Percentiles rank a stretch among this genome's conserved stretches.
These are phyloP conservation scores for Fusarium marasasianum DNA, from an alignment of 2,329 filamentous ascomycete species.

Conservation along the genomic window DNA sequence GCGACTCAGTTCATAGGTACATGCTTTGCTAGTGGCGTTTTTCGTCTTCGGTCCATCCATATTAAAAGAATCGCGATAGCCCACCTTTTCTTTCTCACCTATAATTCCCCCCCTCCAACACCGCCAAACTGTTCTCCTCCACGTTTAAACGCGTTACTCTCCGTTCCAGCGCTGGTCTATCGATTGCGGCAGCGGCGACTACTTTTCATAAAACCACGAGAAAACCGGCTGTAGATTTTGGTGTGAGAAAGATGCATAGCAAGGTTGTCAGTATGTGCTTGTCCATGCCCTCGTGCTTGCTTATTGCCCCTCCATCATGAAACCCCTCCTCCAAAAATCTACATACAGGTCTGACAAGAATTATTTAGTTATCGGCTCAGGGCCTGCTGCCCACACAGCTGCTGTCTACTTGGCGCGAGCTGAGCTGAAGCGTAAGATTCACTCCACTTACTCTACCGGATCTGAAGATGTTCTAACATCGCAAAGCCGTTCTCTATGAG, in stretches of 20 bases:
- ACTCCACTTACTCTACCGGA: background rate
- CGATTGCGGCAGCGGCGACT: slow-evolving; percentile 74
- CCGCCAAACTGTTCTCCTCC: slow-evolving; percentile 93
- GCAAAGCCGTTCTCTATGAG: slow-evolving; percentile 86
- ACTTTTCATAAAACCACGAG: slow-evolving; percentile 65
- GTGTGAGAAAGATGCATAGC: slow-evolving; percentile 80
- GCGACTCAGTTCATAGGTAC: background rate
- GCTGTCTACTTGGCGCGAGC: slow-evolving; percentile 96
- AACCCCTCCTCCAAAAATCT: background rate
- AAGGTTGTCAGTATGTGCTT: slow-evolving; percentile 83
- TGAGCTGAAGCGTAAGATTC: slow-evolving; percentile 79
- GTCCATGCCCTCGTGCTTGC: background rate
- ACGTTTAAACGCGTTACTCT: slow-evolving; percentile 76
- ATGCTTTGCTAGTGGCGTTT: slow-evolving; percentile 13
- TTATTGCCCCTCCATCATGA: slow-evolving; percentile 19
- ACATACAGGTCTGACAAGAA: slow-evolving; percentile 4
- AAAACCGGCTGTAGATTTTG: slow-evolving; percentile 48
- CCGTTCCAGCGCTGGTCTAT: slow-evolving; percentile 77
- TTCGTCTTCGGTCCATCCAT: background rate
- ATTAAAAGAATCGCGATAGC: slow-evolving; percentile 30
- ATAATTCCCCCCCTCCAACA: slow-evolving; percentile 29
- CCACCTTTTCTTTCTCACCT: slow-evolving; percentile 9
- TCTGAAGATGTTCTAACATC: slow-evolving; percentile 16
- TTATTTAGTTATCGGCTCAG: slow-evolving; percentile 80
- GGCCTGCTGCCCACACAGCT: slow-evolving; percentile 96